phyloP scores from a whole-genome alignment of 208 protist genomes.

The Trypanosoma cruzi region DNA sequence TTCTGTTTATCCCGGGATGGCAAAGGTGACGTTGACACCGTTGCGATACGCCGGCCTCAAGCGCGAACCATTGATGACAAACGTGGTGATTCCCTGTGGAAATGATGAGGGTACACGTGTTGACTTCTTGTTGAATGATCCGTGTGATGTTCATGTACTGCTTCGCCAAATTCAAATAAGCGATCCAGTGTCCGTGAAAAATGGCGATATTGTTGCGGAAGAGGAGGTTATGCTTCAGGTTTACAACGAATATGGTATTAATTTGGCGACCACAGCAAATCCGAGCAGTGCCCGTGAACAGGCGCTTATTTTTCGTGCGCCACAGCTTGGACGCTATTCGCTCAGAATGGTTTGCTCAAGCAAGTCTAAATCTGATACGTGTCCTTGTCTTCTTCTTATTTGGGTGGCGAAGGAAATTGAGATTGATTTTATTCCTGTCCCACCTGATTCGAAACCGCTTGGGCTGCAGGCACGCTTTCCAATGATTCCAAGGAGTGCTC shows the following conservation, averaged over 20 bases:
- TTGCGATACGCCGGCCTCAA: slow-evolving; percentile 72
- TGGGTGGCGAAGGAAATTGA: slow-evolving; percentile 52
- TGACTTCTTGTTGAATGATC: slow-evolving; percentile 63
- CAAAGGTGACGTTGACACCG: slow-evolving; percentile 71
- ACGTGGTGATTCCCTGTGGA: slow-evolving; percentile 33
- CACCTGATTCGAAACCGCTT: slow-evolving; percentile 64
- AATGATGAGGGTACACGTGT: slow-evolving; percentile 14
- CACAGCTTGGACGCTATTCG: slow-evolving; percentile 60
- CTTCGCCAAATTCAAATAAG: slow-evolving; percentile 64
- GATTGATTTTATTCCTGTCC: slow-evolving; percentile 55
- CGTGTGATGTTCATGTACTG: slow-evolving; percentile 78
- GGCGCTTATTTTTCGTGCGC: slow-evolving; percentile 60
- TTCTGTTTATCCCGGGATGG: slow-evolving; percentile 80
- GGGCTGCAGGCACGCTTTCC: slow-evolving; percentile 54
- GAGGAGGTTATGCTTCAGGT: slow-evolving; percentile 60
- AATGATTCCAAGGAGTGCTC: slow-evolving; percentile 47
- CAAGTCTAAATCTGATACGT: slow-evolving; percentile 23
- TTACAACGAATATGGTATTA: slow-evolving; percentile 65
- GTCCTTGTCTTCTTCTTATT: slow-evolving; percentile 52
- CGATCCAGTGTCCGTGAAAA: not conserved
- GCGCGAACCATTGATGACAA: slow-evolving; percentile 49
- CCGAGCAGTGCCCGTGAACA: slow-evolving; percentile 82
- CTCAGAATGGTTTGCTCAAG: slow-evolving; percentile 47
- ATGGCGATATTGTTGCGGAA: slow-evolving; percentile 66
- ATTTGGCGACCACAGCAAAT: slow-evolving; percentile 53